phyloP scores from a whole-genome alignment of 495 filamentous ascomycete genomes.

The Penicillium alfredii region DNA sequence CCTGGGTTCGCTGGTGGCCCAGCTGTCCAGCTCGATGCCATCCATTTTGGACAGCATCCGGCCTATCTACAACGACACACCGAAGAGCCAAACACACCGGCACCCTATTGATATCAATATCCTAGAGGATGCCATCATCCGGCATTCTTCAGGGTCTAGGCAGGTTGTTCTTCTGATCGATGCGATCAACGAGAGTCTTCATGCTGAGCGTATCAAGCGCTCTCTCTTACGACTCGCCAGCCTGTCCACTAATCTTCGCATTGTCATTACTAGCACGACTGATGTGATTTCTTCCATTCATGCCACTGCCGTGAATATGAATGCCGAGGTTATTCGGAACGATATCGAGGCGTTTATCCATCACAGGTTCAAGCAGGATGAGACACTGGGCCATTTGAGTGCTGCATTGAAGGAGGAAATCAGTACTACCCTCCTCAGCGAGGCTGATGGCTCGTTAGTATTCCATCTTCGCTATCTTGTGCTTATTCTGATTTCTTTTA shows the following conservation, averaged over 20 bases:
- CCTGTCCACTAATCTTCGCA: conserved; percentile 10
- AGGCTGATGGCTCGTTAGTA: conserved; percentile 22
- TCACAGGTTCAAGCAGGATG: conserved; percentile 9
- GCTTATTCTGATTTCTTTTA: not conserved
- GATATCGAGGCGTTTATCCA: conserved; percentile 15
- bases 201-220: conserved; percentile 7
- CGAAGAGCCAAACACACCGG: conserved; percentile 13
- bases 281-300: not conserved
- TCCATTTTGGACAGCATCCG: conserved; percentile 13
- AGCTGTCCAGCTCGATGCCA: conserved; percentile 8
- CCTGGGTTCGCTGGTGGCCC: conserved; percentile 18
- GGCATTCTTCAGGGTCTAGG: conserved; percentile 2
- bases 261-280: conserved; percentile 15
- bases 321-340: conserved; percentile 6
- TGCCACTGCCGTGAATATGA: conserved; percentile 8
- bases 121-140: conserved; percentile 17
- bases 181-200: conserved; percentile 17
- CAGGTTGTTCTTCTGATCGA: conserved; percentile 13
- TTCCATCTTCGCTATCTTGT: not conserved
- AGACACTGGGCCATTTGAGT: conserved; percentile 2
- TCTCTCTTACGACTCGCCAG: conserved; percentile 12
- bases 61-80: conserved; percentile 8
- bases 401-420: conserved; percentile 14
- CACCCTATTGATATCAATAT: conserved; percentile 9
- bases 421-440: conserved; percentile 3